phyloP scores from a whole-genome alignment of 2,329 filamentous ascomycete genomes.

The Byssothecium circinans region DNA sequence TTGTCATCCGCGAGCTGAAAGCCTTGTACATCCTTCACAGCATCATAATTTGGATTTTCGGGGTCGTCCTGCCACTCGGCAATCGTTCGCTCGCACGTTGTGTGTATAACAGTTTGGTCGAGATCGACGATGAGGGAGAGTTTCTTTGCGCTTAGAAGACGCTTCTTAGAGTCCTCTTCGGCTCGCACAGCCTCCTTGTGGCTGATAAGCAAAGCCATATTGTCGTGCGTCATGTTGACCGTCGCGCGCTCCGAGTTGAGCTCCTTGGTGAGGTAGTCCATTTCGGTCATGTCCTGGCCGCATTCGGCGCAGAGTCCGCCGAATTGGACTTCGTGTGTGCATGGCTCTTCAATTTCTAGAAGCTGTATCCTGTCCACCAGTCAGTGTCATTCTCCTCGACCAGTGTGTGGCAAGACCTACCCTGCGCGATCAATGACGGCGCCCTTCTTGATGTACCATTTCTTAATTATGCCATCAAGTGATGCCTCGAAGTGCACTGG shows the following conservation, averaged over 20 bases:
- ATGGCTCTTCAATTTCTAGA: conserved; percentile 85
- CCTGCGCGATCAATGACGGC: conserved; percentile 58
- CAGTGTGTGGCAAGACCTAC: conserved; percentile 32
- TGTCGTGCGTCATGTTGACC: conserved; percentile 94
- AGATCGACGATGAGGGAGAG: conserved; percentile 94
- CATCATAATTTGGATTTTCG: conserved; percentile 85
- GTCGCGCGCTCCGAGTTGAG: conserved; percentile 82
- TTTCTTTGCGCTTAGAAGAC: conserved; percentile 78
- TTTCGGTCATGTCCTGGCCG: conserved; percentile 92
- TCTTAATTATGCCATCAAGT: conserved; percentile 74
- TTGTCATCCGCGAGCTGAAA: conserved; percentile 87
- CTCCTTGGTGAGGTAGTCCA: conserved; percentile 78
- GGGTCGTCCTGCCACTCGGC: conserved; percentile 92
- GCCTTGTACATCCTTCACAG: conserved; percentile 81
- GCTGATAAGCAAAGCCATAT: conserved; percentile 83
- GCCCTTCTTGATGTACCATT: conserved; percentile 73
- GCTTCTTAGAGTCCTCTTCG: conserved; percentile 83
- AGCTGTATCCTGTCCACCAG: conserved; percentile 53
- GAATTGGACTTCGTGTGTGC: conserved; percentile 87
- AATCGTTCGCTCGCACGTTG: conserved; percentile 93
- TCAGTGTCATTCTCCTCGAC: conserved; percentile 6
- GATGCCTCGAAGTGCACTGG: conserved; percentile 82
- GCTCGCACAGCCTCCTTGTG: conserved; percentile 75
- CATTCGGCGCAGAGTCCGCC: conserved; percentile 88
- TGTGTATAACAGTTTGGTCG: conserved; percentile 98